Evolutionary conservation across 2,329 filamentous ascomycete genomes (phyloP).

Genomic region (Trichocomaceae sp.): DNA sequence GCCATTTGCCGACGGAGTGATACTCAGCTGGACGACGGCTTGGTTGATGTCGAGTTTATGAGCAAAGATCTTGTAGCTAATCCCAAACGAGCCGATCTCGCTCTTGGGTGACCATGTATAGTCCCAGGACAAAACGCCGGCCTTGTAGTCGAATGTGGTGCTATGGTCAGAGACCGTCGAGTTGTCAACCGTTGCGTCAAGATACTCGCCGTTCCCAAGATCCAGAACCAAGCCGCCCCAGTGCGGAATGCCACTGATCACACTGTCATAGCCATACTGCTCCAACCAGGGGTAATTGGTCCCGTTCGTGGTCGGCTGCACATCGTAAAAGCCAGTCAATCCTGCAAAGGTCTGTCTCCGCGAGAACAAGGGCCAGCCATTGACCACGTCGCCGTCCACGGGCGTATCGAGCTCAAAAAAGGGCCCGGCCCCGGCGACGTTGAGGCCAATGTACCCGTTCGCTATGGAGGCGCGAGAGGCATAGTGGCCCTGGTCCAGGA

Average conservation of each 20-base stretch:
- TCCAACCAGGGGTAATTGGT: conserved; percentile 63
- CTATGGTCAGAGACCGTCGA: conserved; percentile 55
- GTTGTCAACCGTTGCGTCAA: conserved; percentile 56
- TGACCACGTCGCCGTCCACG: conserved; percentile 49
- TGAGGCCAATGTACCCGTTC: conserved; percentile 61
- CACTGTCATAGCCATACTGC: conserved; percentile 63
- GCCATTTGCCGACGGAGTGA: conserved; percentile 49
- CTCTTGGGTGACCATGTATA: conserved; percentile 58
- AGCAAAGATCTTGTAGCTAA: conserved; percentile 61
- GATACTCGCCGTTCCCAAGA: conserved; percentile 46
- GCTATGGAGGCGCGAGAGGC: conserved; percentile 55
- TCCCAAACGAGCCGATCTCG: conserved; percentile 45
- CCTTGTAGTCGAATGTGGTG: conserved; percentile 56
- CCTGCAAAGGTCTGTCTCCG: conserved; percentile 60
- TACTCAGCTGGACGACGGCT: conserved; percentile 53
- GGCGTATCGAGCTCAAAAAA: conserved; percentile 55
- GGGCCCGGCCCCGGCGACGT: conserved; percentile 55
- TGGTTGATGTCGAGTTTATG: conserved; percentile 59
- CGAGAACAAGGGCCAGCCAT: conserved; percentile 62
- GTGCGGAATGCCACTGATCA: conserved; percentile 65
- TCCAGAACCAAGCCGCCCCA: conserved; percentile 57
- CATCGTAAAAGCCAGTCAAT: conserved; percentile 60
- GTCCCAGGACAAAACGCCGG: conserved; percentile 57
- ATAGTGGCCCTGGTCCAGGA: conserved; percentile 52
- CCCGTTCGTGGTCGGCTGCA: conserved; percentile 51